A percentile compares a stretch with the other conserved stretches of the same genome.
Evolutionary conservation across 768 basidiomycete genomes (phyloP).

Genomic region (Hygrophoropsis aurantiaca): DNA sequence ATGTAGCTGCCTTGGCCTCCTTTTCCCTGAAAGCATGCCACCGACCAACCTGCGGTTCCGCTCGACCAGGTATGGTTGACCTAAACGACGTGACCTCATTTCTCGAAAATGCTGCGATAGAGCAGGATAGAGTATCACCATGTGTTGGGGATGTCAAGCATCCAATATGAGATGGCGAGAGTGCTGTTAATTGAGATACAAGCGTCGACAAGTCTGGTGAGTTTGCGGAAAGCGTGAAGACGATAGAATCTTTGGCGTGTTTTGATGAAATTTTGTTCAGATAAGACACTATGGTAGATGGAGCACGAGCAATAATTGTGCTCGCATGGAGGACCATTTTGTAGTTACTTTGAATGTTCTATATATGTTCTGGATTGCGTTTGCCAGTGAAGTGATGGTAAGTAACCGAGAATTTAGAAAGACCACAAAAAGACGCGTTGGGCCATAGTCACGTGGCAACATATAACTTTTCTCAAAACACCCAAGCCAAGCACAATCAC

Average conservation of each 20-base stretch:
- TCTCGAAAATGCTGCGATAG: constrained; percentile 55
- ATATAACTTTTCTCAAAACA: too few species aligned
- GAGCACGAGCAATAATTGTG: constrained; percentile 41
- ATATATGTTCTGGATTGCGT: too few species aligned
- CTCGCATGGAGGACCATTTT: constrained; percentile 36
- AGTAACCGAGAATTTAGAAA: too few species aligned
- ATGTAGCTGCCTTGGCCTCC: constrained; percentile 10
- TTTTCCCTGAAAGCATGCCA: constrained; percentile 62
- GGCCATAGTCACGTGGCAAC: too few species aligned
- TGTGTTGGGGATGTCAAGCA: constrained; percentile 59
- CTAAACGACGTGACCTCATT: constrained; percentile 48
- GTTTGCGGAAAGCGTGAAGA: constrained; percentile 53
- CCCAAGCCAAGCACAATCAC: too few species aligned
- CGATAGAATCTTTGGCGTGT: constrained; percentile 39
- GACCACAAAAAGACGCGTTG: too few species aligned
- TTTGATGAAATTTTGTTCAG: constrained; percentile 28
- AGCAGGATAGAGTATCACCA: constrained; percentile 13
- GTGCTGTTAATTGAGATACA: constrained; percentile 38
- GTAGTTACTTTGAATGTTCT: too few species aligned
- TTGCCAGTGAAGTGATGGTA: too few species aligned
- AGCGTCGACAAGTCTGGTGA: constrained; percentile 39
- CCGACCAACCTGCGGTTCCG: constrained; percentile 65
- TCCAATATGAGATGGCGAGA: constrained; percentile 48
- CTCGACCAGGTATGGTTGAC: constrained; percentile 61
- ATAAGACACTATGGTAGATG: constrained; percentile 34